These are phyloP conservation scores for Fraxinus sp. DNA, from an alignment of 305 asterid genomes.

Conservation along the genomic window DNA sequence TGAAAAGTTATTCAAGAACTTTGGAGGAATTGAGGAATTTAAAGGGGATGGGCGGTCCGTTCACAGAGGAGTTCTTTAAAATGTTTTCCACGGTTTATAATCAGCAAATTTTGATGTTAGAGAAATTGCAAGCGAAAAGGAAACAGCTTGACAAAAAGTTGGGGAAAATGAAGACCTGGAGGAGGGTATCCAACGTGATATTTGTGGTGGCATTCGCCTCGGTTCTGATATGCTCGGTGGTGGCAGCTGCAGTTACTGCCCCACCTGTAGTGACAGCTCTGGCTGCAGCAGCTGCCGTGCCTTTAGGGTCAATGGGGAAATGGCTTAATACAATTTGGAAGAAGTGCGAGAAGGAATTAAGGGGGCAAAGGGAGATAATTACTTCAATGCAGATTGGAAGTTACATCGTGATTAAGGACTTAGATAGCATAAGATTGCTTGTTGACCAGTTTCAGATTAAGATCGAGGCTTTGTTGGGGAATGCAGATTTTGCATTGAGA, in stretches of 20 bases:
- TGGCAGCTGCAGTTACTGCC: constrained; percentile 84
- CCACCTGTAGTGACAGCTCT: constrained; percentile 78
- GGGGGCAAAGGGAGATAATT: constrained; percentile 58
- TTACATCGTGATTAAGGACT: constrained; percentile 54
- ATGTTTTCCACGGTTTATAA: constrained; percentile 46
- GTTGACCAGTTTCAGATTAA: constrained; percentile 57
- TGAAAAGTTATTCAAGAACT: constrained; percentile 39
- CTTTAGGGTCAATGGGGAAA: constrained; percentile 75
- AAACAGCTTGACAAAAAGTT: constrained; percentile 56
- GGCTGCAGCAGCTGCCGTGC: constrained; percentile 72
- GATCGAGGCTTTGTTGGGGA: constrained; percentile 50
- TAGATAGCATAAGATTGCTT: constrained; percentile 52
- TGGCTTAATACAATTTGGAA: constrained; percentile 77
- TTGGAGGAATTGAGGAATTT: constrained; percentile 60
- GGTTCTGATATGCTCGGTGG: constrained; percentile 71
- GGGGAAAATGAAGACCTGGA: constrained; percentile 49
- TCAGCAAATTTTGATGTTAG: constrained; percentile 53
- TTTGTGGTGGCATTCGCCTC: constrained; percentile 66
- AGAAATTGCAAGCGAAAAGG: constrained; percentile 49
- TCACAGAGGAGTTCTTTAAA: constrained; percentile 53
- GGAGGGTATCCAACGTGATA: constrained; percentile 61
- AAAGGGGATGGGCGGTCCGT: constrained; percentile 55
- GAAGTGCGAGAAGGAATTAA: constrained; percentile 55
- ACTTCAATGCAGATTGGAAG: constrained; percentile 55
- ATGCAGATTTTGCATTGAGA: constrained; percentile 57